These are phyloP conservation scores for Neonectria sp. DNA, from an alignment of 2,329 filamentous ascomycete species.

Conservation along the genomic window DNA sequence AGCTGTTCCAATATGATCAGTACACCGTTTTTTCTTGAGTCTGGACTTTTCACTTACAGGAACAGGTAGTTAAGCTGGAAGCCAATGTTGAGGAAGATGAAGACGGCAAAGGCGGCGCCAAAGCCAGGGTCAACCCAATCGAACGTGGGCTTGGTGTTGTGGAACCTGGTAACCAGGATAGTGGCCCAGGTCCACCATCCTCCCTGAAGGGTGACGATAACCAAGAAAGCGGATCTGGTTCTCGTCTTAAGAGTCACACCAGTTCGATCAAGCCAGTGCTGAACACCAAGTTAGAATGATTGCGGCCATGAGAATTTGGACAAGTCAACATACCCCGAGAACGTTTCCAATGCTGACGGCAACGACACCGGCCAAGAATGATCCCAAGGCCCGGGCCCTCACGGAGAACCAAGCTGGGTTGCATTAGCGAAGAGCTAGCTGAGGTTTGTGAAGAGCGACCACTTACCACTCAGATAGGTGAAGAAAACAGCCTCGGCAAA, in stretches of 20 bases:
- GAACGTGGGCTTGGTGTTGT: conserved; percentile 69
- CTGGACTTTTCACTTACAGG: conserved; percentile 60
- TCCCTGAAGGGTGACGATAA: conserved; percentile 72
- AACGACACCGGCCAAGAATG: conserved; percentile 78
- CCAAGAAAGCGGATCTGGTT: conserved; percentile 68
- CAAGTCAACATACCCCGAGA: conserved; percentile 64
- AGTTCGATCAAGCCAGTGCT: conserved; percentile 73
- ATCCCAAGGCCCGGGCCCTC: conserved; percentile 77
- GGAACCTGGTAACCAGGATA: conserved; percentile 74
- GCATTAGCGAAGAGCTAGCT: conserved; percentile 4
- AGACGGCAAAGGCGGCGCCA: conserved; percentile 76
- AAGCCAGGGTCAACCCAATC: conserved; percentile 78
- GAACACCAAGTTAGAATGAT: neutral
- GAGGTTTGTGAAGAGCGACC: fast-evolving
- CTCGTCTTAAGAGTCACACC: conserved; percentile 68
- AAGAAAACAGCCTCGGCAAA: conserved; percentile 82
- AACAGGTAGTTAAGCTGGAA: conserved; percentile 84
- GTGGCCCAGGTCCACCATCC: conserved; percentile 83
- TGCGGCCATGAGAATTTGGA: conserved; percentile 41
- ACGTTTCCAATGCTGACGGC: conserved; percentile 77
- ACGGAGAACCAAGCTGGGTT: conserved; percentile 76
- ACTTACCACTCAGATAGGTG: conserved; percentile 68
- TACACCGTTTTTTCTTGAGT: fast-evolving
- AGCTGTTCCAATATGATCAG: conserved; percentile 56
- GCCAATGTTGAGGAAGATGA: conserved; percentile 75